Evolutionary conservation across 2,329 filamentous ascomycete species (phyloP).

Genomic region (Aspergillus sp.): DNA sequence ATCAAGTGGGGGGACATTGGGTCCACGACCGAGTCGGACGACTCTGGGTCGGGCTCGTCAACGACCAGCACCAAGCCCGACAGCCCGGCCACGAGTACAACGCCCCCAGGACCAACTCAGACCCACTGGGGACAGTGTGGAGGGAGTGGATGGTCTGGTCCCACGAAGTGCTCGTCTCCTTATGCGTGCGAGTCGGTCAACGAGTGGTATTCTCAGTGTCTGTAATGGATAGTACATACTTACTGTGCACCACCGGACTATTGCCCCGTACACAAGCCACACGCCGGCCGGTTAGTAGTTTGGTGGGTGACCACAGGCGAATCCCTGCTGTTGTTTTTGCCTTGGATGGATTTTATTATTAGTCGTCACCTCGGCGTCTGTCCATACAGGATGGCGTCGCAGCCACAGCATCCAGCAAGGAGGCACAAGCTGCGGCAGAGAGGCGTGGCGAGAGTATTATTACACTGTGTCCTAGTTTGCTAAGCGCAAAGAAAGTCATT

Average conservation of each 20-base stretch:
- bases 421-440: constrained; percentile 31
- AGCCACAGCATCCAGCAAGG: constrained; percentile 29
- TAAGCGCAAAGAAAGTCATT: constrained; percentile 36
- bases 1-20: constrained; percentile 50
- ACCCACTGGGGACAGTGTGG: no score
- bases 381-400: constrained; percentile 30
- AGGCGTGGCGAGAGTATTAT: constrained; percentile 38
- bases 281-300: not conserved
- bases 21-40: constrained; percentile 39
- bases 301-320: not conserved
- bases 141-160: no score
- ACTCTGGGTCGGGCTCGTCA: no score
- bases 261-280: no score
- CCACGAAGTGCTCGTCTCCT: no score
- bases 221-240: no score
- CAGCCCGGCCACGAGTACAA: no score
- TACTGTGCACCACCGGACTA: no score
- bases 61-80: no score
- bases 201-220: no score
- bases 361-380: constrained; percentile 23
- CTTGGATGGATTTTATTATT: constrained; percentile 19
- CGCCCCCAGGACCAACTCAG: no score
- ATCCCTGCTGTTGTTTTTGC: not conserved
- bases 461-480: constrained; percentile 36
- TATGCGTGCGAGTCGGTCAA: no score